Evolutionary conservation across 1,284 basidiomycete species (phyloP).

Genomic region (Irpex sp.): DNA sequence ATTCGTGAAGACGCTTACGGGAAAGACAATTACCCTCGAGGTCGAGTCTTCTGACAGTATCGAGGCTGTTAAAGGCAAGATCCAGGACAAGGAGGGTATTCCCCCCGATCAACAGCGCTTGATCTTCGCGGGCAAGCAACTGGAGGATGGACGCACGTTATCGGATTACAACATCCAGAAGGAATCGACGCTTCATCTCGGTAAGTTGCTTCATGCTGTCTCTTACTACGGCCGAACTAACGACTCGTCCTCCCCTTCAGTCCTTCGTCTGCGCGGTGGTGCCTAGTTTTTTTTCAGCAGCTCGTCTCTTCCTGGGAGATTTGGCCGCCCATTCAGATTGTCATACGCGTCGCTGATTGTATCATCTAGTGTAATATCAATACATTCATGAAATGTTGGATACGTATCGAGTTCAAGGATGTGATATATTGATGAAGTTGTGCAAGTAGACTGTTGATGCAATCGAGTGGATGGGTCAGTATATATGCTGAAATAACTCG

Average conservation of each 20-base stretch:
- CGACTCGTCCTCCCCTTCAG: constrained; percentile 7
- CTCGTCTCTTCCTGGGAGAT: too few species aligned
- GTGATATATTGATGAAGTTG: too few species aligned
- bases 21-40: constrained; percentile 49
- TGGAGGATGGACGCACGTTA: constrained; percentile 72
- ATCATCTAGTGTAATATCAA: too few species aligned
- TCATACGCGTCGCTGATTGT: too few species aligned
- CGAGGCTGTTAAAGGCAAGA: constrained; percentile 52
- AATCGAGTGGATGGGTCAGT: too few species aligned
- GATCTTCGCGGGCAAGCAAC: constrained; percentile 84
- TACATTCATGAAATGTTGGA: too few species aligned
- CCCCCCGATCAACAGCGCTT: constrained; percentile 81
- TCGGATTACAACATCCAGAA: constrained; percentile 32
- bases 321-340: neutral
- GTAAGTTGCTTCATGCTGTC: constrained; percentile 9
- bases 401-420: too few species aligned
- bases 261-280: constrained; percentile 52
- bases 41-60: constrained; percentile 50
- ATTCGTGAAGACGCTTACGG: constrained; percentile 64
- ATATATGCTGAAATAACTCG: too few species aligned
- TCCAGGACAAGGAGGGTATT: constrained; percentile 61
- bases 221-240: neutral
- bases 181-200: constrained; percentile 28
- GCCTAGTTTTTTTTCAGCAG: neutral
- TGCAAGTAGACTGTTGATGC: too few species aligned